phyloP scores from a whole-genome alignment of 164 flowering plant species.

The Liquidambar formosana region DNA sequence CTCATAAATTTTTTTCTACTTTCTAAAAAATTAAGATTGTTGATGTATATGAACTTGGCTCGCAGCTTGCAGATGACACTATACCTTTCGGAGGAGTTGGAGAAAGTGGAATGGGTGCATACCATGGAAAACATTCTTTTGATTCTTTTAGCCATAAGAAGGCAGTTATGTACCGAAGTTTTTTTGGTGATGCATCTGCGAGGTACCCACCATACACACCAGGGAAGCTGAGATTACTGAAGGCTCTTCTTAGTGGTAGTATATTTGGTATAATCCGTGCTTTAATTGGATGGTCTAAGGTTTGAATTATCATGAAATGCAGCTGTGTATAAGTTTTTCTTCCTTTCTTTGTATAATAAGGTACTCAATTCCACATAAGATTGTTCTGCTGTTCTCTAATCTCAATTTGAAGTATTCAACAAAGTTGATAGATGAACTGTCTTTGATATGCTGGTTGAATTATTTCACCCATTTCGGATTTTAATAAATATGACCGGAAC shows the following conservation, averaged over 20 bases:
- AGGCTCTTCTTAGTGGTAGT: constrained; percentile 56
- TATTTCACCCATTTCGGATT: too few relatives aligned
- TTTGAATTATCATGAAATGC: background rate
- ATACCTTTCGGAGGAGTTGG: constrained; percentile 97
- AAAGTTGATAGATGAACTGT: too few relatives aligned
- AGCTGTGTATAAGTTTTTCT: background rate
- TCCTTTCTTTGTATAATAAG: too few relatives aligned
- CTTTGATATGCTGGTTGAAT: too few relatives aligned
- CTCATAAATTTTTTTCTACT: too few relatives aligned
- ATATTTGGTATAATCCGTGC: constrained; percentile 48
- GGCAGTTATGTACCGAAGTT: constrained; percentile 68
- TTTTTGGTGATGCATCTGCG: constrained; percentile 60
- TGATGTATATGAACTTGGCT: background rate
- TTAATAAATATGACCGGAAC: too few relatives aligned
- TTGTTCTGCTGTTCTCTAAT: too few relatives aligned
- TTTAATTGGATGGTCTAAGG: constrained; percentile 38
- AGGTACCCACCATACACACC: constrained; percentile 83
- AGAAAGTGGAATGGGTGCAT: constrained; percentile 90
- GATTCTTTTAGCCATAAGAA: constrained; percentile 90
- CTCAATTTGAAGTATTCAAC: too few relatives aligned
- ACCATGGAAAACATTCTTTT: constrained; percentile 85
- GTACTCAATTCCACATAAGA: too few relatives aligned
- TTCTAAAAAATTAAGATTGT: background rate
- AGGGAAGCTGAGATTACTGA: constrained; percentile 53
- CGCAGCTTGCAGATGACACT: constrained; percentile 60